Evolutionary conservation across 768 basidiomycete genomes (phyloP).

Genomic region (Paxillus ammoniavirescens): DNA sequence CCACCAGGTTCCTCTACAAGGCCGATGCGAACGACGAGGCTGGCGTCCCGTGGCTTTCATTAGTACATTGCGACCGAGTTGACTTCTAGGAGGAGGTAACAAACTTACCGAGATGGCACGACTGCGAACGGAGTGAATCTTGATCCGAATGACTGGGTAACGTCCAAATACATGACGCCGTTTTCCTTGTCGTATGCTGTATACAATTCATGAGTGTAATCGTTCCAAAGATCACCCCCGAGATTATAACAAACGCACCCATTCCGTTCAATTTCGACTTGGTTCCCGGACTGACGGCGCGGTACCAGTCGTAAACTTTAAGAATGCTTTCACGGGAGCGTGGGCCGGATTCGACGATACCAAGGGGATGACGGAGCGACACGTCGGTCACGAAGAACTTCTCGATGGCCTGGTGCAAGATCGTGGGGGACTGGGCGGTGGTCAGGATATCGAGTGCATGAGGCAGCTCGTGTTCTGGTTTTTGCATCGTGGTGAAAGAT

Average conservation of each 20-base stretch:
- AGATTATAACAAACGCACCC: background rate
- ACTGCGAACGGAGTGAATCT: constrained; percentile 46
- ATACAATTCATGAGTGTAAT: background rate
- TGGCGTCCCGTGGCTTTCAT: constrained; percentile 10
- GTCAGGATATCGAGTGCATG: constrained; percentile 42
- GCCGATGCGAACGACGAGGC: constrained; percentile 46
- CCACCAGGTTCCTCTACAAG: constrained; percentile 41
- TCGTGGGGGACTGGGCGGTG: constrained; percentile 44
- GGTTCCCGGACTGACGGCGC: constrained; percentile 52
- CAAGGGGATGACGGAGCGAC: constrained; percentile 56
- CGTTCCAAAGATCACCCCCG: background rate
- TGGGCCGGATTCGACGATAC: constrained; percentile 41
- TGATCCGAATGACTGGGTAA: constrained; percentile 49
- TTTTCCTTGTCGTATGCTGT: constrained; percentile 45
- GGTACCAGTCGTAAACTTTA: constrained; percentile 64
- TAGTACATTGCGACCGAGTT: background rate
- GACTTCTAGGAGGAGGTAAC: background rate
- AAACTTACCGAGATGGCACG: constrained; percentile 42
- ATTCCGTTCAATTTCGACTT: constrained; percentile 42
- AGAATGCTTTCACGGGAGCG: constrained; percentile 51
- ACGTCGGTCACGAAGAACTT: constrained; percentile 53
- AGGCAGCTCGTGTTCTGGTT: constrained; percentile 48
- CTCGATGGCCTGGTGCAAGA: constrained; percentile 44
- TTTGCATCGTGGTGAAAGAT: constrained; percentile 41
- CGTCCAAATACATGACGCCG: constrained; percentile 43